Evolutionary conservation across 2,329 filamentous ascomycete species (phyloP).

Genomic region (Penicillium psychrosexuale): DNA sequence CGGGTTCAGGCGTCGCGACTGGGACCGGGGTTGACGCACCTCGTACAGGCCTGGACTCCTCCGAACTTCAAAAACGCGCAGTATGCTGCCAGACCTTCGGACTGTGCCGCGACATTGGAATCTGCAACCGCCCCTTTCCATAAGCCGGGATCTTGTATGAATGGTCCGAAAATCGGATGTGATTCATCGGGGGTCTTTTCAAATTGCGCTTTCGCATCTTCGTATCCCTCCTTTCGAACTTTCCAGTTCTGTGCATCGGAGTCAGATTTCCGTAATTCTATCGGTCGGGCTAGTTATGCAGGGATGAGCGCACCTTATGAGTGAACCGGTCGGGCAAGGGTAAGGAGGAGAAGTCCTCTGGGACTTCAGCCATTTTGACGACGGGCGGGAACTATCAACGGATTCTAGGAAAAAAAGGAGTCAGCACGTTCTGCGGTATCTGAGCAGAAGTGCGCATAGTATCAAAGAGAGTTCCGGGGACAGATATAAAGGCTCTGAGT

Average conservation of each 20-base stretch:
- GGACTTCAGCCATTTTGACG: constrained; percentile 41
- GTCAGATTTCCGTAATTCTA: constrained; percentile 20
- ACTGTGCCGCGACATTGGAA: constrained; percentile 94
- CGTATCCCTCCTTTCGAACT: constrained; percentile 90
- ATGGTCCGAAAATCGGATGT: constrained; percentile 81
- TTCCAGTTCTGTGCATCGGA: constrained; percentile 71
- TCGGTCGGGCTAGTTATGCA: background rate
- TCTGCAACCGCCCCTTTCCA: constrained; percentile 94
- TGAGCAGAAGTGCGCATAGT: background rate
- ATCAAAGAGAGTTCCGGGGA: background rate
- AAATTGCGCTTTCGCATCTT: constrained; percentile 86
- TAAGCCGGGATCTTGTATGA: constrained; percentile 75
- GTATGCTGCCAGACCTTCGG: constrained; percentile 82
- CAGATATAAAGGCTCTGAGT: background rate
- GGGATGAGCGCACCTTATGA: constrained; percentile 38
- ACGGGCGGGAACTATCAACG: background rate
- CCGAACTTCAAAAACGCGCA: constrained; percentile 92
- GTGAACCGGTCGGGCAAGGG: constrained; percentile 43
- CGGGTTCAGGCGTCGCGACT: background rate
- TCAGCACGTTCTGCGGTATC: background rate
- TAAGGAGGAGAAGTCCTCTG: constrained; percentile 45
- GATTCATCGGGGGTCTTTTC: constrained; percentile 78
- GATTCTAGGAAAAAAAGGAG: background rate
- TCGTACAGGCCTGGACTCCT: constrained; percentile 71
- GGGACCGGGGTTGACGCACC: constrained; percentile 44